A percentile compares a stretch with the other conserved stretches of the same genome.
phyloP scores from a whole-genome alignment of 2,329 filamentous ascomycete species.

The Teratosphaeria gauchensis region DNA sequence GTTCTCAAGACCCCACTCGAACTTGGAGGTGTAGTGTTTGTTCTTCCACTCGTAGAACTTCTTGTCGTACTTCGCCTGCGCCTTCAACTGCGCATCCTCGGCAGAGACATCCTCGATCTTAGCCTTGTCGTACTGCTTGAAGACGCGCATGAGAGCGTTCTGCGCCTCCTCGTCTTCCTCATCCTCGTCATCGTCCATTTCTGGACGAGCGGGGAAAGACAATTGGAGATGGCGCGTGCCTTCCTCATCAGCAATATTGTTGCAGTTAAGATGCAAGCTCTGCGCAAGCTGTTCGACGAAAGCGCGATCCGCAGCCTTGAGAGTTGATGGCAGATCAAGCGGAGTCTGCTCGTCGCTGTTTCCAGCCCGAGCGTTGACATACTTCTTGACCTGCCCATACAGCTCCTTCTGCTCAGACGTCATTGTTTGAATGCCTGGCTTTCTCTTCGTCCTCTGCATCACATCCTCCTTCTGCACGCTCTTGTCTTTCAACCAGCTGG shows the following conservation, averaged over 20 bases:
- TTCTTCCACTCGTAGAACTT: conserved; percentile 93
- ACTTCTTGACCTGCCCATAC: conserved; percentile 74
- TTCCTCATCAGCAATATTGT: conserved; percentile 52
- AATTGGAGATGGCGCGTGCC: conserved; percentile 59
- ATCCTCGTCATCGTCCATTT: conserved; percentile 47
- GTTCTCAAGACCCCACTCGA: conserved; percentile 75
- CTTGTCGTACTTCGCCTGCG: conserved; percentile 76
- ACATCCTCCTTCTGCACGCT: conserved; percentile 59
- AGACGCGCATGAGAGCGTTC: conserved; percentile 72
- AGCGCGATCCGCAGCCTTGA: conserved; percentile 79
- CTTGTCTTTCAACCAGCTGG: conserved; percentile 87
- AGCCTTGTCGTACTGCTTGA: conserved; percentile 86
- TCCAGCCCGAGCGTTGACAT: conserved; percentile 57
- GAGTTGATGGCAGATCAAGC: conserved; percentile 61
- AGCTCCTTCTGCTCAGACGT: conserved; percentile 72
- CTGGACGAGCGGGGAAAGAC: conserved; percentile 45
- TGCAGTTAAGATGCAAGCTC: conserved; percentile 56
- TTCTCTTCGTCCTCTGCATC: conserved; percentile 51
- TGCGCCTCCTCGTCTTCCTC: conserved; percentile 76
- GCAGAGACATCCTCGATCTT: conserved; percentile 69
- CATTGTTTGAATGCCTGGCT: conserved; percentile 58
- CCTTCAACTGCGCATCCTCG: conserved; percentile 67
- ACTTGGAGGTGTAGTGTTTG: conserved; percentile 84
- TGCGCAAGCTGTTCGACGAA: conserved; percentile 83
- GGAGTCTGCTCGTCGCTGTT: conserved; percentile 40